Evolutionary conservation across 768 basidiomycete species (phyloP).

Genomic region (Clathrus columnatus): DNA sequence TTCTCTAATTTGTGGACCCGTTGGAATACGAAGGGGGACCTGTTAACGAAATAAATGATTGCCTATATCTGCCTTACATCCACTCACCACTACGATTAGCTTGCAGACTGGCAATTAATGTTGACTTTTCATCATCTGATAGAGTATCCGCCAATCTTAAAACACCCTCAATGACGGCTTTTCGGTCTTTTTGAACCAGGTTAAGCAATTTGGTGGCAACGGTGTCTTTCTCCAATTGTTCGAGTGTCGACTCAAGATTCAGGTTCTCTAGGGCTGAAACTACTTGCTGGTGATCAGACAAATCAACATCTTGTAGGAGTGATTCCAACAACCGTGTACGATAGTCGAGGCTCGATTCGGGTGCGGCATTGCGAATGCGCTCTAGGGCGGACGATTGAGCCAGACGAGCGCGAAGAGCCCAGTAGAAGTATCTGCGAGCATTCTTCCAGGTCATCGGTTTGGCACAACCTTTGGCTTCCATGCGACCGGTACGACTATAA

Average conservation of each 20-base stretch:
- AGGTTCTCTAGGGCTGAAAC: slow-evolving; percentile 64
- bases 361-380: slow-evolving; percentile 60
- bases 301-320: slow-evolving; percentile 41
- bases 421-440: slow-evolving; percentile 86
- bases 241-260: slow-evolving; percentile 52
- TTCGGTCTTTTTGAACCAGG: slow-evolving; percentile 64
- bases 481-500: slow-evolving; percentile 79
- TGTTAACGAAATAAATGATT: background rate
- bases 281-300: slow-evolving; percentile 45
- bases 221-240: slow-evolving; percentile 61
- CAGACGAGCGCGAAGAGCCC: slow-evolving; percentile 79
- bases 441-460: slow-evolving; percentile 81
- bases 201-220: slow-evolving; percentile 58
- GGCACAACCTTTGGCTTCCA: slow-evolving; percentile 97
- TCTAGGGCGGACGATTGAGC: slow-evolving; percentile 58
- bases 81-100: slow-evolving; percentile 1
- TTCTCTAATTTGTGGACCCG: background rate
- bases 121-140: slow-evolving; percentile 60
- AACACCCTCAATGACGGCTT: slow-evolving; percentile 67
- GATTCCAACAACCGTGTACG: slow-evolving; percentile 55
- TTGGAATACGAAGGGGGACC: slow-evolving; percentile 12
- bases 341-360: slow-evolving; percentile 59
- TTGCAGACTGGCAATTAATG: slow-evolving; percentile 54
- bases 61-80: background rate
- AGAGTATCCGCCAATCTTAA: slow-evolving; percentile 64